phyloP scores from a whole-genome alignment of 176 grass and related monocot species.

The Coix lacrymajobi region DNA sequence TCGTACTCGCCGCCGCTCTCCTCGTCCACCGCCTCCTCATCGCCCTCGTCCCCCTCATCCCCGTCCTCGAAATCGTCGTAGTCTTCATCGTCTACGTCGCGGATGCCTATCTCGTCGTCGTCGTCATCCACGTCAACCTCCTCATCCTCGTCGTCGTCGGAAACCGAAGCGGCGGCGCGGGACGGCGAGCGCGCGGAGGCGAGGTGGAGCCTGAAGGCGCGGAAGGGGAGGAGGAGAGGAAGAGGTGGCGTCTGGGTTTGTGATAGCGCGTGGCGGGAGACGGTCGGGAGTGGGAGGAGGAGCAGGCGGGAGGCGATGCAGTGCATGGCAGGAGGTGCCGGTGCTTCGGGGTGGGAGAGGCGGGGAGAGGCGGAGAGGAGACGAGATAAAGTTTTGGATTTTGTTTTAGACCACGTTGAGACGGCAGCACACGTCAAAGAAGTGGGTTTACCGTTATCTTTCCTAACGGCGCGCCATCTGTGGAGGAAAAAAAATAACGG shows the following conservation, averaged over 20 bases:
- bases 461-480: no score
- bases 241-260: constrained; percentile 15
- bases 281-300: constrained; percentile 29
- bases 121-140: constrained; percentile 51
- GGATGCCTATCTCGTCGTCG: constrained; percentile 28
- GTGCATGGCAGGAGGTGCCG: constrained; percentile 36
- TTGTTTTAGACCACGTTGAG: background rate
- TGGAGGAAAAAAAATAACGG: no score
- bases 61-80: constrained; percentile 40
- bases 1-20: constrained; percentile 44
- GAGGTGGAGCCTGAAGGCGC: background rate
- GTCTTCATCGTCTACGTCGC: constrained; percentile 34
- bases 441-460: background rate
- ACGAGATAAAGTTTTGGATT: constrained; percentile 46
- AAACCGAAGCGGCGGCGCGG: constrained; percentile 36
- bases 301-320: constrained; percentile 41
- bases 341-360: constrained; percentile 16
- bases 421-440: no score
- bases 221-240: background rate
- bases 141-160: constrained; percentile 49
- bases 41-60: constrained; percentile 7
- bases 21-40: constrained; percentile 32
- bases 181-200: constrained; percentile 37
- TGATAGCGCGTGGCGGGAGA: constrained; percentile 31
- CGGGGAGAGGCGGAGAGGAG: constrained; percentile 13